Conservation (phyloP, 2,329 filamentous ascomycete species). For the Sarocladium brachiariae region DNA sequence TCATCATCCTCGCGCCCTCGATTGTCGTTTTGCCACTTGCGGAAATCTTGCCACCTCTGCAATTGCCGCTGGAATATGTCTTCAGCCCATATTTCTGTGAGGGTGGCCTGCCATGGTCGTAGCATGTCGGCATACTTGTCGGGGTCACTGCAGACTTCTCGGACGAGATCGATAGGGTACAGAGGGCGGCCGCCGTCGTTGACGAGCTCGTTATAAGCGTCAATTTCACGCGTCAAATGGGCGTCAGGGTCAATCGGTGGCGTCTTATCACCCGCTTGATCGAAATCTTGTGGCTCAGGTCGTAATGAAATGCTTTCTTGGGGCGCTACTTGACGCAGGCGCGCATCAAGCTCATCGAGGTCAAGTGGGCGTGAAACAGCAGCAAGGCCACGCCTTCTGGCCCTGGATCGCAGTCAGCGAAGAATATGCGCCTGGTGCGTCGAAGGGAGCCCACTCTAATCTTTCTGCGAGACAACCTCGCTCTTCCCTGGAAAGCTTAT, state of each 20-base stretch:
- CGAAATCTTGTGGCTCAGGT: background rate
- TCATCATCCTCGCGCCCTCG: constrained; percentile 16
- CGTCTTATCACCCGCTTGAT: background rate
- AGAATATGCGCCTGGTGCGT: no score
- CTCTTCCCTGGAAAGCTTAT: constrained; percentile 13
- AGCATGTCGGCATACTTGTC: constrained; percentile 20
- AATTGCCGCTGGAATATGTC: constrained; percentile 21
- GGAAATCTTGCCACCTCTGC: constrained; percentile 23
- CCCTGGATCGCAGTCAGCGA: background rate
- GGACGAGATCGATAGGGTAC: constrained; percentile 21
- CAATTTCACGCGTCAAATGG: constrained; percentile 12
- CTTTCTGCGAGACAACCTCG: constrained; percentile 13
- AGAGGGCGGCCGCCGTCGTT: constrained; percentile 24
- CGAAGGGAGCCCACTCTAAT: constrained; percentile 12
- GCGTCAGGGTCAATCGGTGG: no score
- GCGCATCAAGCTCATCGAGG: constrained; percentile 2
- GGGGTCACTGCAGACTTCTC: constrained; percentile 18
- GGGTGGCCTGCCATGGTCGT: constrained; percentile 19
- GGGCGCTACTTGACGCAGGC: constrained; percentile 2
- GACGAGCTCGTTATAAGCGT: constrained; percentile 22
- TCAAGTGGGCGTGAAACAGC: constrained; percentile 6
- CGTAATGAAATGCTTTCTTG: background rate
- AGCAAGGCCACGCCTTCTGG: constrained; percentile 9
- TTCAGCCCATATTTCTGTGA: background rate
- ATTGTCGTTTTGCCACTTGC: constrained; percentile 24